phyloP scores from a whole-genome alignment of 345 rosid species.

The Microthlaspi erraticum region DNA sequence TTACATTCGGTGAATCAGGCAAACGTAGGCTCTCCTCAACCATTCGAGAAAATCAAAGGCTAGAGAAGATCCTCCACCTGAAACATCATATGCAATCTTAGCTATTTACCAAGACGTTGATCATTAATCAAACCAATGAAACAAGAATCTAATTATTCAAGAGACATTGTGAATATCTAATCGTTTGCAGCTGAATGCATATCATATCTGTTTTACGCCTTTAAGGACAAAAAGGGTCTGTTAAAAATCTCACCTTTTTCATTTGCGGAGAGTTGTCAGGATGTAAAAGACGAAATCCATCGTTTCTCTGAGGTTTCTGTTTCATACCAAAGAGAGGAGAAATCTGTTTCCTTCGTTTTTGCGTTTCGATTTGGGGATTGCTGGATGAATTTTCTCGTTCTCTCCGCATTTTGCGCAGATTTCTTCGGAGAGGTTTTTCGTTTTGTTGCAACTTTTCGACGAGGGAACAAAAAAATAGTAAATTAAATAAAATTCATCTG shows the following conservation, averaged over 20 bases:
- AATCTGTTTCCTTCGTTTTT: slow-evolving; percentile 25
- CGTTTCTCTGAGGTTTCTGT: slow-evolving; percentile 19
- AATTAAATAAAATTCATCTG: too few species aligned
- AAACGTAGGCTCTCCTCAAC: slow-evolving; percentile 49
- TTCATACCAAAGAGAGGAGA: slow-evolving; percentile 27
- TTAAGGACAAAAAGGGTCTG: background rate
- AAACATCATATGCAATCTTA: background rate
- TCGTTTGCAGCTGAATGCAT: background rate
- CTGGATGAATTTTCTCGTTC: background rate
- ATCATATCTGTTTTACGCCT: background rate
- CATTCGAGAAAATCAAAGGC: slow-evolving; percentile 34
- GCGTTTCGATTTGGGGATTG: slow-evolving; percentile 1
- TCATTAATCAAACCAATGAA: slow-evolving; percentile 12
- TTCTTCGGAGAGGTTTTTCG: slow-evolving; percentile 7
- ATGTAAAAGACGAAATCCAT: slow-evolving; percentile 27
- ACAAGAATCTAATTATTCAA: slow-evolving; percentile 9
- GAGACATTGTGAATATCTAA: background rate
- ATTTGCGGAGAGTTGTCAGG: background rate
- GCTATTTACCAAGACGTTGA: slow-evolving; percentile 4
- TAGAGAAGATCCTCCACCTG: slow-evolving; percentile 32
- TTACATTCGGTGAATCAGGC: slow-evolving; percentile 44
- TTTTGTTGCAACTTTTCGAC: background rate
- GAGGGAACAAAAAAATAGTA: background rate
- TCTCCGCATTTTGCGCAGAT: slow-evolving; percentile 22
- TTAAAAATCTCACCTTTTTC: slow-evolving; percentile 16